A percentile compares a stretch with the other conserved stretches of the same genome.
phyloP scores from a whole-genome alignment of 2,329 filamentous ascomycete species.

The Chaetomiaceae sp. region DNA sequence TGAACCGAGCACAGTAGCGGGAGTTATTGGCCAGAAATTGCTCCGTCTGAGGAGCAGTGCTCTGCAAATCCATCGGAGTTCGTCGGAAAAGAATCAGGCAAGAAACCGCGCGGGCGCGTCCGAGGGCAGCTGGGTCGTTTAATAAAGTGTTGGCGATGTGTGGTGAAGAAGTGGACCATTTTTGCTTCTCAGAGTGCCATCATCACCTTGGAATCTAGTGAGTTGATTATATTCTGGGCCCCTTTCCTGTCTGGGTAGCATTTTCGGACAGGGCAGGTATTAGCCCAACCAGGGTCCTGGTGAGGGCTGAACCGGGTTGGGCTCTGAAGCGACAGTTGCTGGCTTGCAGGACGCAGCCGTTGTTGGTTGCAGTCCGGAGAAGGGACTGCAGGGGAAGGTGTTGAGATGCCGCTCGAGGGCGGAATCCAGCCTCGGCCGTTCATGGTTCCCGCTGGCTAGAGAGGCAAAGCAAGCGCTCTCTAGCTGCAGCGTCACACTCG shows the following conservation, averaged over 20 bases:
- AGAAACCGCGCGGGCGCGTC: background rate
- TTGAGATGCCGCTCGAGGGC: background rate
- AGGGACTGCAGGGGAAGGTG: background rate
- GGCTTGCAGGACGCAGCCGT: conserved; percentile 1
- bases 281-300: conserved; percentile 14
- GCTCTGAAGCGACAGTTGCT: background rate
- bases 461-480: background rate
- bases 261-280: conserved; percentile 16
- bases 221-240: conserved; percentile 11
- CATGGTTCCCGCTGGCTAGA: background rate
- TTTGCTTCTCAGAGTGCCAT: conserved; percentile 16
- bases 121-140: background rate
- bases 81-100: background rate
- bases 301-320: background rate
- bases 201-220: conserved; percentile 4
- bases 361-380: conserved; percentile 3
- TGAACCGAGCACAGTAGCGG: background rate
- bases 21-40: conserved; percentile 9
- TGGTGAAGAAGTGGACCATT: conserved; percentile 11
- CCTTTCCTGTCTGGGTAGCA: conserved; percentile 18
- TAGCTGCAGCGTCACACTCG: conserved; percentile 4
- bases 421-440: background rate
- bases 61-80: background rate
- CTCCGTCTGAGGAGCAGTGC: conserved; percentile 10
- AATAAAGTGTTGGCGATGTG: conserved; percentile 4